Conservation (phyloP, 345 rosid species). For the Citrus glauca region DNA sequence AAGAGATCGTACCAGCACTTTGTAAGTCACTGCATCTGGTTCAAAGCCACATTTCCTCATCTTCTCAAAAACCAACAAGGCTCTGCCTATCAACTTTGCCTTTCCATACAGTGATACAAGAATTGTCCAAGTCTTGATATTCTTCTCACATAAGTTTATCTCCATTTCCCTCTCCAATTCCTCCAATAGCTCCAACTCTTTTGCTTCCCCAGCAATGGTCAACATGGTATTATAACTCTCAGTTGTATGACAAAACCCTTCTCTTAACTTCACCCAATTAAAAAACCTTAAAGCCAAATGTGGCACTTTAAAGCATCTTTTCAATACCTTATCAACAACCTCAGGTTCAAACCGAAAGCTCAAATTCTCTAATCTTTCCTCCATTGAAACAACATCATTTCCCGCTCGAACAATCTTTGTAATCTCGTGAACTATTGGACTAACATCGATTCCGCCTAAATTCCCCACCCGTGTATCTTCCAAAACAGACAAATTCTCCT, state of each 20-base stretch:
- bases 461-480: slow-evolving; percentile 15
- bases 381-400: slow-evolving; percentile 44
- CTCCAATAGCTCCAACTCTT: slow-evolving; percentile 44
- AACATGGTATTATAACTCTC: slow-evolving; percentile 57
- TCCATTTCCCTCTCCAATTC: slow-evolving; percentile 64
- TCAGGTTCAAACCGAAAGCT: slow-evolving; percentile 43
- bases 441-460: slow-evolving; percentile 33
- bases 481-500: slow-evolving; percentile 3
- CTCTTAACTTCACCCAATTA: slow-evolving; percentile 57
- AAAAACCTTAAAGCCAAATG: slow-evolving; percentile 69
- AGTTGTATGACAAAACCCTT: slow-evolving; percentile 45
- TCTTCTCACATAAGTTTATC: slow-evolving; percentile 41
- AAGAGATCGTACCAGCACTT: slow-evolving; percentile 41
- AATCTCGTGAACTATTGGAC: slow-evolving; percentile 50
- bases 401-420: slow-evolving; percentile 46
- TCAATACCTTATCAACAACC: slow-evolving; percentile 69
- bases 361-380: slow-evolving; percentile 49
- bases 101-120: slow-evolving; percentile 61
- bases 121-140: slow-evolving; percentile 69
- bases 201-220: slow-evolving; percentile 58
- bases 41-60: slow-evolving; percentile 58
- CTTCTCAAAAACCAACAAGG: slow-evolving; percentile 49
- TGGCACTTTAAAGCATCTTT: slow-evolving; percentile 77
- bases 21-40: slow-evolving; percentile 49
- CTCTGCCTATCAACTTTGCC: slow-evolving; percentile 58